Percentiles rank a stretch among this genome's conserved stretches.
phyloP scores from a whole-genome alignment of 2,329 filamentous ascomycete genomes.

The Penicillium sp. region DNA sequence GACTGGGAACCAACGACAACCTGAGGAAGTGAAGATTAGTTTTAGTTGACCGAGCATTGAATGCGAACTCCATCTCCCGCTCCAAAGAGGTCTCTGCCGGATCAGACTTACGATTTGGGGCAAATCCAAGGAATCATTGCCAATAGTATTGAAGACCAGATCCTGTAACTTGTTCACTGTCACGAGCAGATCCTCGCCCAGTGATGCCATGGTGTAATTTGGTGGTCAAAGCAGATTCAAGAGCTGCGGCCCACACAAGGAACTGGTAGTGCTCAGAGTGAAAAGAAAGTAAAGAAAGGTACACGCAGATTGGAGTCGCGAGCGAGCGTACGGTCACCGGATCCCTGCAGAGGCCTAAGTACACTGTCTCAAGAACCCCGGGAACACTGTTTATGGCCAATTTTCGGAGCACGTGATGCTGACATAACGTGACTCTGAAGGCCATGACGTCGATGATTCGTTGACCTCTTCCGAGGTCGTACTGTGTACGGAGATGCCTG shows the following conservation, averaged over 20 bases:
- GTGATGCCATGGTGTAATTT: conserved; percentile 69
- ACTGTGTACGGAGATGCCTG: no score
- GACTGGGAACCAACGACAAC: conserved; percentile 98
- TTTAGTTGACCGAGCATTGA: conserved; percentile 7
- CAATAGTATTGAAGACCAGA: conserved; percentile 98
- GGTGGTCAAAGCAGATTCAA: neutral
- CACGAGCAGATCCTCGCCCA: conserved; percentile 90
- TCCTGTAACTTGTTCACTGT: conserved; percentile 99
- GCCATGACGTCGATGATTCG: conserved; percentile 18
- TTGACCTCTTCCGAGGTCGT: neutral
- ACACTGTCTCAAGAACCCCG: conserved; percentile 12
- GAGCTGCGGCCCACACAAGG: neutral
- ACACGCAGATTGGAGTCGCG: conserved; percentile 8
- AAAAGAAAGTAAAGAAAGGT: neutral
- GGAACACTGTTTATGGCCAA: conserved; percentile 22
- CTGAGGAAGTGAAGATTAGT: conserved; percentile 46
- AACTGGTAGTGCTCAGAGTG: neutral
- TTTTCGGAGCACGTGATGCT: conserved; percentile 22
- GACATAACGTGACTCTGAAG: neutral
- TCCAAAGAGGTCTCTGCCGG: conserved; percentile 1
- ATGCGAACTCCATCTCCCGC: neutral
- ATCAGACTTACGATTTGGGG: conserved; percentile 81
- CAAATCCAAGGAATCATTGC: conserved; percentile 94
- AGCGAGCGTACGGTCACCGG: conserved; percentile 4
- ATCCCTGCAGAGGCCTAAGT: conserved; percentile 14